These are phyloP conservation scores for Candida silvatica DNA, from an alignment of 805 yeast genomes.

Conservation along the genomic window DNA sequence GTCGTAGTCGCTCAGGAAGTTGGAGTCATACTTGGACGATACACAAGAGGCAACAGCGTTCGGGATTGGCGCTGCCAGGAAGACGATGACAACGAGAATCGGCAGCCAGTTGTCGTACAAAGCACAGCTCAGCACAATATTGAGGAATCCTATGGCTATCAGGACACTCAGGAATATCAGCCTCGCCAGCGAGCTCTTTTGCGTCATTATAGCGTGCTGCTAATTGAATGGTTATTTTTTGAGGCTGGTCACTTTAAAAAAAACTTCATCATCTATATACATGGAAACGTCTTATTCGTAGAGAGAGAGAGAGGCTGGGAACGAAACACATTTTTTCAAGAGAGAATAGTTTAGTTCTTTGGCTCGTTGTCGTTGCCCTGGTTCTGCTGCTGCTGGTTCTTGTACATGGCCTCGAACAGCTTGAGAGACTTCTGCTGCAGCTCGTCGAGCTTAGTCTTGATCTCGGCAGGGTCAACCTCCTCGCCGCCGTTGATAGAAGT, in stretches of 20 bases:
- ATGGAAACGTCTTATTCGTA: too few relatives aligned
- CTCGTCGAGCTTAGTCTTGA: slow-evolving; percentile 68
- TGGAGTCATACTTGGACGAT: slow-evolving; percentile 4
- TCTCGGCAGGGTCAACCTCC: slow-evolving; percentile 40
- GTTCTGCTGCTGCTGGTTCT: slow-evolving; percentile 21
- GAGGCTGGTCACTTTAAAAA: too few relatives aligned
- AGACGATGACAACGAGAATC: slow-evolving; percentile 44
- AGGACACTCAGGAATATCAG: slow-evolving; percentile 67
- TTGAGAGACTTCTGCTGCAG: slow-evolving; percentile 69
- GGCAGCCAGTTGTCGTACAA: slow-evolving; percentile 88
- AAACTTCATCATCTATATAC: too few relatives aligned
- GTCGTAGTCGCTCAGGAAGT: slow-evolving; percentile 4
- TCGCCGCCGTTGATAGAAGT: slow-evolving; percentile 51
- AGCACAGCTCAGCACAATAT: slow-evolving; percentile 83
- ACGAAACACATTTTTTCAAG: too few relatives aligned
- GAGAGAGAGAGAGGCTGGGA: too few relatives aligned
- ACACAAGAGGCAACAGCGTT: slow-evolving; percentile 20
- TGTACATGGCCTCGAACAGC: slow-evolving; percentile 64
- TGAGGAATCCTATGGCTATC: slow-evolving; percentile 80
- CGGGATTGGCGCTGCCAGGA: slow-evolving; percentile 29
- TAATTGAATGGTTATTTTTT: too few relatives aligned
- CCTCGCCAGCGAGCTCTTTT: slow-evolving; percentile 54
- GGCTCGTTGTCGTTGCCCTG: not conserved
- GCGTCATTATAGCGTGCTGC: too few relatives aligned
- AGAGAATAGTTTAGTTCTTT: too few relatives aligned